These are phyloP conservation scores for Plenodomus lindquistii DNA, from an alignment of 2,329 filamentous ascomycete genomes.

Conservation along the genomic window DNA sequence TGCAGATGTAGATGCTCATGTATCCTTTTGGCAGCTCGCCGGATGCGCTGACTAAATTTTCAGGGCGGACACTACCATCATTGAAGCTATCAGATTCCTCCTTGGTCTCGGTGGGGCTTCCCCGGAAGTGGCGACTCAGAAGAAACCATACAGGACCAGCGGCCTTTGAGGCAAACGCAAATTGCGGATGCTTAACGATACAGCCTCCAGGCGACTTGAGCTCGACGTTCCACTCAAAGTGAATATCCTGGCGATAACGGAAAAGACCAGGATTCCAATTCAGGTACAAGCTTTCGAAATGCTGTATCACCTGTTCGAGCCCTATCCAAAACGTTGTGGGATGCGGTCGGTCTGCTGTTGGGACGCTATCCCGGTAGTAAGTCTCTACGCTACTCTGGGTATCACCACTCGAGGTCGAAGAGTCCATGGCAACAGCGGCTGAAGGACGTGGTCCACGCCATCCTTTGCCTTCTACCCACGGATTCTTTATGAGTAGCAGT, in stretches of 20 bases:
- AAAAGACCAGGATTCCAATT: constrained; percentile 96
- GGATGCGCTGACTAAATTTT: constrained; percentile 24
- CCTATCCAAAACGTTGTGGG: constrained; percentile 94
- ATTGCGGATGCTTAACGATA: constrained; percentile 68
- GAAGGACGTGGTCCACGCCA: constrained; percentile 62
- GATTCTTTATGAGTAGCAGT: constrained; percentile 87
- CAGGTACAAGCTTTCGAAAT: constrained; percentile 94
- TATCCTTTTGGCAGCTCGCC: constrained; percentile 64
- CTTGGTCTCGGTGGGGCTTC: constrained; percentile 50
- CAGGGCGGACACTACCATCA: constrained; percentile 31
- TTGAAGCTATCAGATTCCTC: constrained; percentile 38
- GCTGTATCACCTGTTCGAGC: constrained; percentile 81
- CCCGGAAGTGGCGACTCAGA: constrained; percentile 80
- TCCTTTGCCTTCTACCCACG: constrained; percentile 82
- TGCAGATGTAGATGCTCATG: constrained; percentile 84
- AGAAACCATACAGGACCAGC: constrained; percentile 78
- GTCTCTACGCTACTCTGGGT: constrained; percentile 22
- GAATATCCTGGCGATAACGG: constrained; percentile 78
- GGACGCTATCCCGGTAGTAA: constrained; percentile 32
- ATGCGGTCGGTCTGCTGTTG: constrained; percentile 41
- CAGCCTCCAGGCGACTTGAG: constrained; percentile 69
- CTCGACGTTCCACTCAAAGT: constrained; percentile 79
- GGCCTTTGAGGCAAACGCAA: constrained; percentile 56
- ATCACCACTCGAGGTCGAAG: constrained; percentile 17
- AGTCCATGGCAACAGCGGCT: constrained; percentile 17